Conservation (phyloP, 1,139 yeast genomes). For the Pichia sp. region DNA sequence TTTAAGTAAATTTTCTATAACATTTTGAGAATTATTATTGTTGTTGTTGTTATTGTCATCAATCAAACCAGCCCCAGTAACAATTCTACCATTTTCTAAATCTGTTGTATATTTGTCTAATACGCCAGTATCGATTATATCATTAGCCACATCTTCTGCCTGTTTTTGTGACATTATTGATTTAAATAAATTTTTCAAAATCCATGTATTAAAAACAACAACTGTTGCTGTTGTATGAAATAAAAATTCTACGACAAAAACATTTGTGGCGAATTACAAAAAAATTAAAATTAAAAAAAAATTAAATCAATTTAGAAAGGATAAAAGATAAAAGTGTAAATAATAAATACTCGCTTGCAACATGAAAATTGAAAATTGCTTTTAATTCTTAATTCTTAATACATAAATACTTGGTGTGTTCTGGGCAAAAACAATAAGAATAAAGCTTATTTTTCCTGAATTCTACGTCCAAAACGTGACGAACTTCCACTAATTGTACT, state of each 20-base stretch:
- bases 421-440: background rate
- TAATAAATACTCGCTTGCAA: background rate
- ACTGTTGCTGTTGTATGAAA: background rate
- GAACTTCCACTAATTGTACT: background rate
- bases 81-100: background rate
- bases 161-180: background rate
- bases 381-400: background rate
- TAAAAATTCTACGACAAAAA: background rate
- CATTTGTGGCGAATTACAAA: background rate
- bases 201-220: background rate
- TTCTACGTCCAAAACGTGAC: constrained; percentile 8
- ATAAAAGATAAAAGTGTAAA: too few relatives aligned
- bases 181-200: background rate
- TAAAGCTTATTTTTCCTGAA: background rate
- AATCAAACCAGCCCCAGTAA: background rate
- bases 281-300: background rate
- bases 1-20: background rate
- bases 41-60: background rate
- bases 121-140: background rate
- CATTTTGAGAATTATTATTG: background rate
- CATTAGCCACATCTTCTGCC: background rate
- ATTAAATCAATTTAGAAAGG: too few relatives aligned
- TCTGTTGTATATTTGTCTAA: background rate
- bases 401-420: too few relatives aligned
- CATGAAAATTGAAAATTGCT: background rate